These are phyloP conservation scores for Hyaloperonospora brassicae DNA, from an alignment of 352 stramenopile genomes.

Conservation along the genomic window DNA sequence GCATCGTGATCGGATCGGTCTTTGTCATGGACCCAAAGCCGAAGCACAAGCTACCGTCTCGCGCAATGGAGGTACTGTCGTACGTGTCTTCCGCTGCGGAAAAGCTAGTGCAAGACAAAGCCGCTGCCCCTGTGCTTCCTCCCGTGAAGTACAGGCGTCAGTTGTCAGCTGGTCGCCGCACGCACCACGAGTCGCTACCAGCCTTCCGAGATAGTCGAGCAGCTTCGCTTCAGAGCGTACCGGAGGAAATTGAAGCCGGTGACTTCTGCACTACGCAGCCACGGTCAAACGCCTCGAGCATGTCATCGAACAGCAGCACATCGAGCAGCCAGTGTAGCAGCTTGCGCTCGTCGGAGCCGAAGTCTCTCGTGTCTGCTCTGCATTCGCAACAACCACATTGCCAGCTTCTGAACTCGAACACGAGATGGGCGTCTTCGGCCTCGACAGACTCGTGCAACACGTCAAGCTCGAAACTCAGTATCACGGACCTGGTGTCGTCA, in stretches of 20 bases:
- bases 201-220: conserved; percentile 22
- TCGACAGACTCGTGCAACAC: conserved; percentile 8
- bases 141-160: conserved; percentile 26
- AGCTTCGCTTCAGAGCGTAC: conserved; percentile 37
- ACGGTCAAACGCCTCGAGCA: conserved; percentile 21
- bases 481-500: conserved; percentile 23
- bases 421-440: conserved; percentile 14
- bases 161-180: conserved; percentile 9
- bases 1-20: conserved; percentile 66
- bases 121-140: conserved; percentile 1
- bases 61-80: conserved; percentile 55
- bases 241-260: conserved; percentile 36
- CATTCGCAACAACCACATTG: conserved; percentile 14
- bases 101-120: conserved; percentile 36
- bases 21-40: conserved; percentile 70
- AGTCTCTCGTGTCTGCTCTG: conserved; percentile 2
- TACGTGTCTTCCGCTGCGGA: conserved; percentile 52
- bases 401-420: conserved; percentile 28
- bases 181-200: conserved; percentile 19
- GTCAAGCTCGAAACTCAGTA: conserved; percentile 20
- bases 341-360: conserved; percentile 11
- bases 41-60: conserved; percentile 40
- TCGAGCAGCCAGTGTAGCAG: conserved; percentile 10
- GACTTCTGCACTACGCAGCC: conserved; percentile 24
- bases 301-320: conserved; percentile 14